Conservation (phyloP, 73 alveolate genomes). For the Effrenium voratum region DNA sequence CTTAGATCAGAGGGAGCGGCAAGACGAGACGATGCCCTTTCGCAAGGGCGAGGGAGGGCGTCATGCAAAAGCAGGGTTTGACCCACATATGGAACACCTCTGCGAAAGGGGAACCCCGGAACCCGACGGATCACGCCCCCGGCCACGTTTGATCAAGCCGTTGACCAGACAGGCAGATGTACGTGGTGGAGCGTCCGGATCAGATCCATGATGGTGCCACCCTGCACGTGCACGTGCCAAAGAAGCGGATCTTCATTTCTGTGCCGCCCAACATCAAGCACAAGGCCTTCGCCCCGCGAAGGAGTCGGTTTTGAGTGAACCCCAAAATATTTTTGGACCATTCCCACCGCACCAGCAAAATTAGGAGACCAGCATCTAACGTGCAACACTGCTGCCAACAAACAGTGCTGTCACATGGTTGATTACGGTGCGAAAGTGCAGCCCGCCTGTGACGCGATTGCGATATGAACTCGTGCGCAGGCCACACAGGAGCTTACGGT, state of each 20-base stretch:
- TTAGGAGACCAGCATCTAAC: too few relatives aligned
- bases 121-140: background rate
- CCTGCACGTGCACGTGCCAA: background rate
- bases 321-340: too few relatives aligned
- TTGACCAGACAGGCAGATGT: background rate
- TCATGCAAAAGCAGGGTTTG: background rate
- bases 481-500: too few relatives aligned
- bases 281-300: too few relatives aligned
- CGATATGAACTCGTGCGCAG: too few relatives aligned
- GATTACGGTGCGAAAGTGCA: too few relatives aligned
- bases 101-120: background rate
- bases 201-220: background rate
- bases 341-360: too few relatives aligned
- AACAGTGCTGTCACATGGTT: too few relatives aligned
- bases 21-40: background rate
- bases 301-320: too few relatives aligned
- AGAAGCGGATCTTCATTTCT: slow-evolving; percentile 37
- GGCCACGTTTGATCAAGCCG: background rate
- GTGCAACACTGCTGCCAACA: too few relatives aligned
- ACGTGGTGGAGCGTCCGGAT: background rate
- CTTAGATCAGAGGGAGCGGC: background rate
- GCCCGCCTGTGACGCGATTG: too few relatives aligned
- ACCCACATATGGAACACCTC: background rate
- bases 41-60: too few relatives aligned
- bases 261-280: background rate